phyloP scores from a whole-genome alignment of 805 yeast species.

The Metschnikowia aberdeeniae region DNA sequence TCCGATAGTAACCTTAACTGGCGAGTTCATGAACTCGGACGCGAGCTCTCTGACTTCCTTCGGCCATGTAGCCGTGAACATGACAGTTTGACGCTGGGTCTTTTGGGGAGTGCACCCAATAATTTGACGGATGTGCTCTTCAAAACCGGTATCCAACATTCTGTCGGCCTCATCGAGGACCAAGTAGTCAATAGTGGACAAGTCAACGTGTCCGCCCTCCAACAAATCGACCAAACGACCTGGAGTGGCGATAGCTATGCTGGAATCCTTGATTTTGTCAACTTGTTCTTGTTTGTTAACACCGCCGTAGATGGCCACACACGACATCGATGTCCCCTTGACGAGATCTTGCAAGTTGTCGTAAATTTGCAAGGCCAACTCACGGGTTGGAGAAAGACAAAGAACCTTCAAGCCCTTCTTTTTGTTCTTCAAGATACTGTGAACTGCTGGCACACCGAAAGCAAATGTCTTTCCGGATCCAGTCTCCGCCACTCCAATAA shows the following conservation, averaged over 20 bases:
- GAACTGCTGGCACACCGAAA: slow-evolving; percentile 94
- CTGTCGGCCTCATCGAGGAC: slow-evolving; percentile 98
- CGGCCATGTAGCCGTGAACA: slow-evolving; percentile 99
- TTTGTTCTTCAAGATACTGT: slow-evolving; percentile 51
- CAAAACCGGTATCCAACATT: slow-evolving; percentile 97
- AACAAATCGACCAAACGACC: slow-evolving; percentile 90
- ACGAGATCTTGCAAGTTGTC: slow-evolving; percentile 74
- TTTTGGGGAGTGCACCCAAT: slow-evolving; percentile 53
- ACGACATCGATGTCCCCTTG: slow-evolving; percentile 54
- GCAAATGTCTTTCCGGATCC: slow-evolving; percentile 98
- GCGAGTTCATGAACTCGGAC: slow-evolving; percentile 69
- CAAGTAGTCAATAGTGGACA: slow-evolving; percentile 65
- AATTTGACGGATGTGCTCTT: slow-evolving; percentile 87
- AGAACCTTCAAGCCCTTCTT: slow-evolving; percentile 63
- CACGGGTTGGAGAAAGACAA: slow-evolving; percentile 95
- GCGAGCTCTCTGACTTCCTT: slow-evolving; percentile 94
- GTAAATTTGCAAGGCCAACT: slow-evolving; percentile 88
- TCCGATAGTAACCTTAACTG: slow-evolving; percentile 92
- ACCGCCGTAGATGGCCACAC: slow-evolving; percentile 94
- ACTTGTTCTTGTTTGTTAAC: slow-evolving; percentile 94
- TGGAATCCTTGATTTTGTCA: slow-evolving; percentile 56
- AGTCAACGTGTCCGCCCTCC: slow-evolving; percentile 78
- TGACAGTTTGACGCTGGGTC: slow-evolving; percentile 74
- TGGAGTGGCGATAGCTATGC: slow-evolving; percentile 95
- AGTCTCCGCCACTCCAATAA: slow-evolving; percentile 96